Percentiles rank a stretch among this genome's conserved stretches.
Evolutionary conservation across 768 basidiomycete genomes (phyloP).

Genomic region (Naganishia onofrii): DNA sequence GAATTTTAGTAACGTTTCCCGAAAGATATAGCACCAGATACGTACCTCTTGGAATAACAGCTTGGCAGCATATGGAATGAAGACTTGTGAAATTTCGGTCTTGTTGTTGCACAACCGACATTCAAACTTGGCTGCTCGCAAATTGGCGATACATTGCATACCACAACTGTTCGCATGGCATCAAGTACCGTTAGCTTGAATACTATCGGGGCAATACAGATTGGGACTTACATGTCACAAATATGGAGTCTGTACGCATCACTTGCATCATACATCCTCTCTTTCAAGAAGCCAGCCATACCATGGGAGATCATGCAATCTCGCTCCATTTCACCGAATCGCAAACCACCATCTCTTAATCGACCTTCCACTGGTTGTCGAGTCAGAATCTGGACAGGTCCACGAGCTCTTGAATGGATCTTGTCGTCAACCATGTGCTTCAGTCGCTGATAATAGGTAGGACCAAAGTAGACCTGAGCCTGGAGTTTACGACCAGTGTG

Average conservation of each 20-base stretch:
- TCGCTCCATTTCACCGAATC: slow-evolving; percentile 99
- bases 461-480: slow-evolving; percentile 96
- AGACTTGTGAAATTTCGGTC: slow-evolving; percentile 77
- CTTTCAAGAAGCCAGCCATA: slow-evolving; percentile 95
- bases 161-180: slow-evolving; percentile 65
- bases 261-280: slow-evolving; percentile 63
- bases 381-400: slow-evolving; percentile 95
- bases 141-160: slow-evolving; percentile 70
- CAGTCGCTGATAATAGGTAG: slow-evolving; percentile 96
- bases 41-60: slow-evolving; percentile 76
- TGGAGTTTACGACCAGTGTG: slow-evolving; percentile 97
- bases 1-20: not conserved
- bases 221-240: slow-evolving; percentile 78
- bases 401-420: slow-evolving; percentile 95
- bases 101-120: slow-evolving; percentile 97
- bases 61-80: slow-evolving; percentile 81
- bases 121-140: slow-evolving; percentile 99
- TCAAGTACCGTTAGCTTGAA: not conserved
- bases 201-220: not conserved
- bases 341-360: slow-evolving; percentile 95
- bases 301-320: slow-evolving; percentile 99
- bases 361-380: slow-evolving; percentile 97
- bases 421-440: slow-evolving; percentile 99
- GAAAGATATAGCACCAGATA: not conserved
- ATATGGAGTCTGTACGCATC: slow-evolving; percentile 90